phyloP scores from a whole-genome alignment of 1,139 yeast genomes.

The Pneumocystis carinii region DNA sequence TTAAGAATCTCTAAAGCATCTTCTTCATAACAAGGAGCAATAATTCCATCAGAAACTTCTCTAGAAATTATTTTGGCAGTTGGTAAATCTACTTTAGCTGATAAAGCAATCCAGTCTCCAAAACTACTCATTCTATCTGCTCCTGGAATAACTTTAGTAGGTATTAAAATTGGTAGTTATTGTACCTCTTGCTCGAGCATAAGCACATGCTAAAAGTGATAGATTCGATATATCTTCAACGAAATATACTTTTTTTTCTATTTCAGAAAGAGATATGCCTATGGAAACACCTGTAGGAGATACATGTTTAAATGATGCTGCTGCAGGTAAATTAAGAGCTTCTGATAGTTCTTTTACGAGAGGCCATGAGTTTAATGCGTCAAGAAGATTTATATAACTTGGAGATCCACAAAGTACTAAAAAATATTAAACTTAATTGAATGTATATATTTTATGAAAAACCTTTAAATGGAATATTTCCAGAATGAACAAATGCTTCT shows the following conservation, averaged over 20 bases:
- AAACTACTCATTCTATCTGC: slow-evolving; percentile 99
- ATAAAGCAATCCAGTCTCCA: slow-evolving; percentile 94
- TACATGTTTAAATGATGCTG: slow-evolving; percentile 96
- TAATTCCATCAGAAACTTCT: slow-evolving; percentile 96
- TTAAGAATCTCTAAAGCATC: slow-evolving; percentile 80
- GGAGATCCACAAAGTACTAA: slow-evolving; percentile 81
- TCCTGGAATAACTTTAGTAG: slow-evolving; percentile 30
- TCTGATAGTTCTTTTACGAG: slow-evolving; percentile 92
- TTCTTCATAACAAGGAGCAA: slow-evolving; percentile 90
- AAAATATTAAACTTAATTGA: neutral
- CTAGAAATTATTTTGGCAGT: slow-evolving; percentile 94
- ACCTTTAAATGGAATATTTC: slow-evolving; percentile 70
- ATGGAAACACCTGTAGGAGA: slow-evolving; percentile 99
- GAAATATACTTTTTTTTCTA: slow-evolving; percentile 88
- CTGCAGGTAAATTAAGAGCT: slow-evolving; percentile 89
- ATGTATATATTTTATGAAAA: neutral
- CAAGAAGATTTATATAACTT: slow-evolving; percentile 89
- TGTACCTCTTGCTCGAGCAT: slow-evolving; percentile 75
- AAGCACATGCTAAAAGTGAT: slow-evolving; percentile 93
- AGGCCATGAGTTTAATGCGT: slow-evolving; percentile 97
- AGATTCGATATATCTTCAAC: slow-evolving; percentile 62
- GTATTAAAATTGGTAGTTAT: neutral
- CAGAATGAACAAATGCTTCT: slow-evolving; percentile 78
- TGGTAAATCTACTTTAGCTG: slow-evolving; percentile 88
- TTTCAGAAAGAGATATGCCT: slow-evolving; percentile 77